Evolutionary conservation across 495 filamentous ascomycete species (phyloP).

Genomic region (Gamarada debralockiae): DNA sequence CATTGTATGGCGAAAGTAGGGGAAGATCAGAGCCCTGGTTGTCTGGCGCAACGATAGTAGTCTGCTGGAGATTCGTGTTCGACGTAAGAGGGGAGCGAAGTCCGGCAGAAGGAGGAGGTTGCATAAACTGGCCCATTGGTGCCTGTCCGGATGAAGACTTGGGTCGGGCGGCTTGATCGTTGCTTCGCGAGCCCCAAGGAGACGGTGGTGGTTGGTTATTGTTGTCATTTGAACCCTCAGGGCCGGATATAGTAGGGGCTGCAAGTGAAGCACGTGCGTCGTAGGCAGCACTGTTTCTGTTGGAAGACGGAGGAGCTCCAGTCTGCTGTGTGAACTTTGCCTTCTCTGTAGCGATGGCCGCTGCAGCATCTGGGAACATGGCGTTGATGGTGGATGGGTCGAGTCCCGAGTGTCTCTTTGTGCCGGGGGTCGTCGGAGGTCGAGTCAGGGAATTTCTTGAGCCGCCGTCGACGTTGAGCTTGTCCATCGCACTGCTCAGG

Average conservation of each 20-base stretch:
- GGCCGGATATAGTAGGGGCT: slow-evolving; percentile 68
- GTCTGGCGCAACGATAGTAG: slow-evolving; percentile 71
- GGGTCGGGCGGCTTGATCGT: slow-evolving; percentile 62
- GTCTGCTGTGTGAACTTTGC: slow-evolving; percentile 94
- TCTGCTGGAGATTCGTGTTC: slow-evolving; percentile 72
- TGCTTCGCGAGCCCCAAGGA: slow-evolving; percentile 65
- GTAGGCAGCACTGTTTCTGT: slow-evolving; percentile 85
- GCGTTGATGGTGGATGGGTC: slow-evolving; percentile 94
- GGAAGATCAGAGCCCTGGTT: slow-evolving; percentile 65
- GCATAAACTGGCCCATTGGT: slow-evolving; percentile 96
- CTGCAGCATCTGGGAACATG: slow-evolving; percentile 98
- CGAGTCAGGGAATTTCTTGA: slow-evolving; percentile 82
- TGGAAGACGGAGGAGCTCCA: slow-evolving; percentile 83
- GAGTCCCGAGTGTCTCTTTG: slow-evolving; percentile 85
- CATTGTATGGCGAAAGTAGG: slow-evolving; percentile 82
- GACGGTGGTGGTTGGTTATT: slow-evolving; percentile 60
- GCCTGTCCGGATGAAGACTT: slow-evolving; percentile 85
- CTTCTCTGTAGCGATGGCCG: slow-evolving; percentile 95
- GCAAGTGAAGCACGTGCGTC: slow-evolving; percentile 68
- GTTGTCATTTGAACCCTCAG: slow-evolving; percentile 45
- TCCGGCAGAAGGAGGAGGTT: slow-evolving; percentile 72
- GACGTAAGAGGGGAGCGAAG: slow-evolving; percentile 79
- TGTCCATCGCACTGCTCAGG: slow-evolving; percentile 95
- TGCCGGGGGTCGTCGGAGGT: slow-evolving; percentile 62
- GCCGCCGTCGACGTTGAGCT: slow-evolving; percentile 77